Percentiles rank a stretch among this genome's conserved stretches.
phyloP scores from a whole-genome alignment of 2,329 filamentous ascomycete genomes.

The Ceratocystis variospora region DNA sequence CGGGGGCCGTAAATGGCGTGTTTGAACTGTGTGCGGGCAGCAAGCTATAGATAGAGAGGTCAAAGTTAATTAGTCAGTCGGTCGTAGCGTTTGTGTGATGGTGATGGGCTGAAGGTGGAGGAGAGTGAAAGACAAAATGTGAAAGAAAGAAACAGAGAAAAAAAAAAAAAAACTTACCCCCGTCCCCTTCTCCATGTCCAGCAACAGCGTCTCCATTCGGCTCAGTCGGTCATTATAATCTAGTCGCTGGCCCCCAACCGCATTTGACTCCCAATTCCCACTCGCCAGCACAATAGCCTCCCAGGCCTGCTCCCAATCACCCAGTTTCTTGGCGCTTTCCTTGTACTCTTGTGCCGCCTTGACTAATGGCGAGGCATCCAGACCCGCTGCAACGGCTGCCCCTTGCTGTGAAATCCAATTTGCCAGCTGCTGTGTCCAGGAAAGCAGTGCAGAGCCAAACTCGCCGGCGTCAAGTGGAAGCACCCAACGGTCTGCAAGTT shows the following conservation, averaged over 20 bases:
- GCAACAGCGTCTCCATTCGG: slow-evolving; percentile 65
- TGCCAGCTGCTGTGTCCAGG: slow-evolving; percentile 54
- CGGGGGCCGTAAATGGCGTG: slow-evolving; percentile 81
- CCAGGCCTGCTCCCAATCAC: slow-evolving; percentile 64
- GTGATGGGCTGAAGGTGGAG: not conserved
- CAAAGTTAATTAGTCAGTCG: slow-evolving; percentile 19
- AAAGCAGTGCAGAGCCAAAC: slow-evolving; percentile 53
- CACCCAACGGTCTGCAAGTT: slow-evolving; percentile 68
- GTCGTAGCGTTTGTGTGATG: not conserved
- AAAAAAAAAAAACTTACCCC: slow-evolving; percentile 48
- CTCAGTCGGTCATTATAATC: slow-evolving; percentile 69
- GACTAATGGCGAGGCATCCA: slow-evolving; percentile 27
- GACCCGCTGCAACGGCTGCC: slow-evolving; percentile 5
- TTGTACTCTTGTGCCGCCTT: slow-evolving; percentile 50
- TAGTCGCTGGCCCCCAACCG: slow-evolving; percentile 52
- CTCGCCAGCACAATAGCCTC: slow-evolving; percentile 54
- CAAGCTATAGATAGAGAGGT: slow-evolving; percentile 40
- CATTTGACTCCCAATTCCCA: slow-evolving; percentile 62
- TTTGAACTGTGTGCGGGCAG: slow-evolving; percentile 83
- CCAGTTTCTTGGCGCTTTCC: slow-evolving; percentile 35
- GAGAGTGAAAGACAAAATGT: not conserved
- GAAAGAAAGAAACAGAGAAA: slow-evolving; percentile 7
- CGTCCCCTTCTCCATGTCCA: slow-evolving; percentile 58
- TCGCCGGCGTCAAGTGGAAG: slow-evolving; percentile 66
- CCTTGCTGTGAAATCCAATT: slow-evolving; percentile 47